Evolutionary conservation across 805 yeast species (phyloP).

Genomic region (Ogataea sp.): DNA sequence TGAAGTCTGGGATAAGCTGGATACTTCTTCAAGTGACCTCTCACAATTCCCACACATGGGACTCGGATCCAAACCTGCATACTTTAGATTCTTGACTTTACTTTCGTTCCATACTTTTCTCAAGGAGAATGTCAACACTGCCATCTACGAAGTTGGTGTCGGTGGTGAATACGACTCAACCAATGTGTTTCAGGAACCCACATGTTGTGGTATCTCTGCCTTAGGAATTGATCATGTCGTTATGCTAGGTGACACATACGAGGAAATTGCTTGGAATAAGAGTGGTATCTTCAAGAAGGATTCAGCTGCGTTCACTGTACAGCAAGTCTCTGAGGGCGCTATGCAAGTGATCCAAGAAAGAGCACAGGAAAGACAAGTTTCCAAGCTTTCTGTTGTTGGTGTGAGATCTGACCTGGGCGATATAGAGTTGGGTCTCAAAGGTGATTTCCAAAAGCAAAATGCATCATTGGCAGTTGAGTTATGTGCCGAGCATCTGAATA

Average conservation of each 20-base stretch:
- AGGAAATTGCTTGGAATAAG: slow-evolving; percentile 92
- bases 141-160: slow-evolving; percentile 95
- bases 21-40: slow-evolving; percentile 42
- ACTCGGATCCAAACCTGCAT: slow-evolving; percentile 75
- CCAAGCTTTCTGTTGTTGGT: slow-evolving; percentile 44
- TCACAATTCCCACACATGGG: slow-evolving; percentile 66
- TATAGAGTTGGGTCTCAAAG: slow-evolving; percentile 65
- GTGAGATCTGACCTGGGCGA: slow-evolving; percentile 30
- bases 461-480: slow-evolving; percentile 83
- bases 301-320: slow-evolving; percentile 60
- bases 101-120: slow-evolving; percentile 86
- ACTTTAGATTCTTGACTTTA: slow-evolving; percentile 84
- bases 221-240: slow-evolving; percentile 89
- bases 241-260: slow-evolving; percentile 80
- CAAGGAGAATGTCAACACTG: slow-evolving; percentile 85
- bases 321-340: slow-evolving; percentile 47
- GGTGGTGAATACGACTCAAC: slow-evolving; percentile 99
- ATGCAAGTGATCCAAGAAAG: slow-evolving; percentile 51
- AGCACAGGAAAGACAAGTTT: slow-evolving; percentile 53
- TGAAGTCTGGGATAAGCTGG: slow-evolving; percentile 83
- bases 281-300: slow-evolving; percentile 80
- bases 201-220: slow-evolving; percentile 77
- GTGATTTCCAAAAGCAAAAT: slow-evolving; percentile 75
- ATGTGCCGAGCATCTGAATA: slow-evolving; percentile 49
- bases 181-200: slow-evolving; percentile 71